Base-by-base conservation (phyloP, 441 rosid species). In the Arabidopsis lyrata region DNA sequence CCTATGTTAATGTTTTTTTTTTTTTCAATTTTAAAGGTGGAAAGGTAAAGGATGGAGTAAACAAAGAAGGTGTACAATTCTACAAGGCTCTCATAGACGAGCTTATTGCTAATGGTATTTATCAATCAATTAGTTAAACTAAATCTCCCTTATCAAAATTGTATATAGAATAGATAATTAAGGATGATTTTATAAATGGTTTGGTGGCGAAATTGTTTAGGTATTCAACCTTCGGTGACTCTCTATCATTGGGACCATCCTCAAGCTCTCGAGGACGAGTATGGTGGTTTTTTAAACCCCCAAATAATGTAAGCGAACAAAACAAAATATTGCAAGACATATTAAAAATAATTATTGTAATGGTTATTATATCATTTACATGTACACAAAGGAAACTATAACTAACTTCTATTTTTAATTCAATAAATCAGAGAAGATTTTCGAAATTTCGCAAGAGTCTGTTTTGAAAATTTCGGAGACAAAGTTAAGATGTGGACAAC, bases 171-270 rank as follows among this genome's bases (percentile, higher is more conserved):
- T 45, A 45, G 5, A 22, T 45, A 24, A 24, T 24, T 24, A 15
- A 39, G 16, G 3, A 50, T 58, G 2, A 18, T 35, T 39, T 16
- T 10, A 9, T 56, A 9, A 35, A 58, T 18, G 53, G 27, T 63
- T 62, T 44, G 52, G n/a, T 62, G 22, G 64, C 24, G 13, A n/a
- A 54, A 9, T 31, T 48, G 12, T 74, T 12, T 41, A 84, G 83
- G 68, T 24, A 71, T 84, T 20, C 45, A 74, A 56, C 86, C 83
- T 16, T 79, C 75, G 13, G 80, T 74, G 29, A 78, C 83, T 4
- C 52, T 81, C 18, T 77, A 73, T 68, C 84, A 81, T 68, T 84
- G 82, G 83, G 84, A 82, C 63, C 80, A 76, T 48, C 86, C 86
- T 48, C 88, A 84, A 81, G 77, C 81, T 42, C 78, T 82, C 6